Evolutionary conservation across 2,329 filamentous ascomycete species (phyloP), one percentile per base, ranked within the genome.

Genomic region (Parastagonospora nodorum): DNA sequence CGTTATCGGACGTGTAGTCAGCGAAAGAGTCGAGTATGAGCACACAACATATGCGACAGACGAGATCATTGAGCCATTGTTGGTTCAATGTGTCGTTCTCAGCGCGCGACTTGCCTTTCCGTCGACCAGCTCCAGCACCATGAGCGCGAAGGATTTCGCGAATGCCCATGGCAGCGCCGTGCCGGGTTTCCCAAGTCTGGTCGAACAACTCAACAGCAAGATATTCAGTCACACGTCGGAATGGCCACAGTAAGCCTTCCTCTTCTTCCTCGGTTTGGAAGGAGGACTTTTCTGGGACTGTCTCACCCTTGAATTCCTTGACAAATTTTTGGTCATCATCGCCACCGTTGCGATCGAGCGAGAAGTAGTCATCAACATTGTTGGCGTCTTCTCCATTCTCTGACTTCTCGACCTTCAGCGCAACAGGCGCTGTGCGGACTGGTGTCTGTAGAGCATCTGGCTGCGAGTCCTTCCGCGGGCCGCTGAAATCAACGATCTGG

Each of bases 11-110:
- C 51, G 95, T 94, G 76, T 97, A 99, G 69, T 99, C 94, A 49
- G 92, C 95, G 69, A 99, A 99, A 45, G 92, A 87, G 75, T 99
- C 94, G 12, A 99, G 85, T 87, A 99, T 97, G 65, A 99, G 88
- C 45, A 99, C 92, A 70, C 90, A 96, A 73, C 92, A 93, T 42
- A 99, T 83, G 24, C 94, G 89, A 66, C 92, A 97, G n/a, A 92
- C 91, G 44, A 99, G 81, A 67, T 99, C 93, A 67, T 97, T 90
- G 15, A 99, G 83, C 92, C 92, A 99, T 68, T 81, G 83, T 54
- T 88, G 84, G 64, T 97, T 99, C 38, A 90, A 79, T 1, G 75
- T 69, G 65, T 96, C 85, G 67, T 99, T 99, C 64, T 95, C 87
- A 27, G 76, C 67, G 57, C 85, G 84, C 8, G 82, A 82, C 71